Evolutionary conservation across 805 yeast species (phyloP).

Genomic region (Saccharomycopsis microspora): DNA sequence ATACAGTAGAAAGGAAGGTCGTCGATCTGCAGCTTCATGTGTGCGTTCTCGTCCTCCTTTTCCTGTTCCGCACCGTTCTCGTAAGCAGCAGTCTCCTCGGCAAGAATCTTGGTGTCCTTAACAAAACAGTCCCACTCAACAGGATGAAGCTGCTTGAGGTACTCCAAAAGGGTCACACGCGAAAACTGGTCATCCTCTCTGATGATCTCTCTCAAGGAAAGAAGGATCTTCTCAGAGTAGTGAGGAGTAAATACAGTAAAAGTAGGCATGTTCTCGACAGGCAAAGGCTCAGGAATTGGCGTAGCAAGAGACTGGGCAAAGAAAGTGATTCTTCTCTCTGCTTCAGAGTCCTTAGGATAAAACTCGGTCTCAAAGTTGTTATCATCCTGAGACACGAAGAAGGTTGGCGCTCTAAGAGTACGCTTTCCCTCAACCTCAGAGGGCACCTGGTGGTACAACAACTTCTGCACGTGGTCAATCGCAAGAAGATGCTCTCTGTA

Average conservation of each 20-base stretch:
- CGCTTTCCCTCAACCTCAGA: constrained; percentile 97
- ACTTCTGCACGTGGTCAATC: constrained; percentile 95
- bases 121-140: constrained; percentile 78
- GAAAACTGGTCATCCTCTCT: constrained; percentile 93
- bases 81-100: constrained; percentile 36
- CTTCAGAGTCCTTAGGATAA: constrained; percentile 95
- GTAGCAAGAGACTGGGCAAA: constrained; percentile 98
- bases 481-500: constrained; percentile 98
- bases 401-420: constrained; percentile 97
- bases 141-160: constrained; percentile 59
- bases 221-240: constrained; percentile 85
- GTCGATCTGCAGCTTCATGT: constrained; percentile 27
- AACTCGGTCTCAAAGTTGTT: constrained; percentile 86
- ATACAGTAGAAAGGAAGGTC: constrained; percentile 63
- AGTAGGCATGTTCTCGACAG: constrained; percentile 99
- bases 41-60: constrained; percentile 33
- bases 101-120: constrained; percentile 56
- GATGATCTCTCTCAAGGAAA: constrained; percentile 91
- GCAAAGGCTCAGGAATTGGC: constrained; percentile 97
- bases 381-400: constrained; percentile 97
- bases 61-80: constrained; percentile 19
- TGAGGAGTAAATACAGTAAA: constrained; percentile 96
- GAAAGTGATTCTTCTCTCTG: constrained; percentile 98
- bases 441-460: constrained; percentile 96
- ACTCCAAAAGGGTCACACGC: constrained; percentile 66